Evolutionary conservation across 495 filamentous ascomycete genomes (phyloP), one percentile per base, ranked within the genome.

Genomic region (Hyaloscypha bicolor): DNA sequence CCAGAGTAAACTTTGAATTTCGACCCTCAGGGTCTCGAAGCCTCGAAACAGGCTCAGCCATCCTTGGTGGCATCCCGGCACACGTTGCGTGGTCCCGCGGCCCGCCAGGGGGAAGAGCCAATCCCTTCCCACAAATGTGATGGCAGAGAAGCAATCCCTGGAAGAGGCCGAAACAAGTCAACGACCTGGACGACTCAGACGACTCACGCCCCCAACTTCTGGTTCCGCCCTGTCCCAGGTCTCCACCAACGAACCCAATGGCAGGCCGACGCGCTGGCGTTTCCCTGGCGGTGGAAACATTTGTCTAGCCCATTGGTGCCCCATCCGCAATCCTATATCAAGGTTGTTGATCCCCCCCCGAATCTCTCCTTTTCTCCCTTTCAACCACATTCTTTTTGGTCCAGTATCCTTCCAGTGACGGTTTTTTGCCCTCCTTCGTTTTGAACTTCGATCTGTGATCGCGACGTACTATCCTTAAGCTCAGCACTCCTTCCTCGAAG

Each of bases 381-480:
- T 56, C 68, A 63, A 52, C 37, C 63, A 70, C 64, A 63, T 63
- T 70, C 68, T 33, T 70, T 70, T 66, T 55, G 35, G 60, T 48
- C n/a, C 48, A 25, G 12, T 39, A 58, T 42, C 52, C 39, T 45
- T 61, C 60, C 55, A 31, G 22, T 39, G 53, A 64, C 53, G 37
- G 37, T 62, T 31, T 31, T 39, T 42, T 53, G 21, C 30, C 56
- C 35, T 65, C 21, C 62, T 71, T 64, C 45, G 58, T 71, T 25
- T 39, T 42, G 32, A 63, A 9, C 12, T 53, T 59, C 62, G 66
- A 72, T 72, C 66, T 60, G 66, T 66, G 66, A 66, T 72, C 69
- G 62, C 63, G 35, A 51, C 57, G 21, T 39, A 35, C 61, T 58
- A 55, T 68, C 65, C 52, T 65, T 69, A 61, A 39, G 63, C 70